These are phyloP conservation scores for Zygosaccharomyces sapae DNA, from an alignment of 1,139 yeast species.

Conservation along the genomic window DNA sequence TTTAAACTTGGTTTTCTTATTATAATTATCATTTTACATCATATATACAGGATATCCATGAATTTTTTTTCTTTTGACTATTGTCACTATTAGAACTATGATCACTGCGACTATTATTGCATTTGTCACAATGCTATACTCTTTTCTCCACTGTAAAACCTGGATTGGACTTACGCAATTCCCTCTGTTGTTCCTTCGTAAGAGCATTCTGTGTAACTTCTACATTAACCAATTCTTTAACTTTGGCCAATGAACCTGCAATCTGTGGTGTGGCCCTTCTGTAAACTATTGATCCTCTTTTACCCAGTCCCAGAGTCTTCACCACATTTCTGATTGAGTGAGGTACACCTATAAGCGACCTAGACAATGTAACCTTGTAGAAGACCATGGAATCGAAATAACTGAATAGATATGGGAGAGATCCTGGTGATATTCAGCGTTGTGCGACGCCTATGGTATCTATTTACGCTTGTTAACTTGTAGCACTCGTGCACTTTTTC, in stretches of 20 bases:
- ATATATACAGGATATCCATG: slow-evolving; percentile 5
- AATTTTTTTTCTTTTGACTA: not conserved
- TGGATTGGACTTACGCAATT: slow-evolving; percentile 54
- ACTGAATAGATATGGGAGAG: not conserved
- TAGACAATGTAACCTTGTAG: slow-evolving; percentile 68
- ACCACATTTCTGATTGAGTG: slow-evolving; percentile 61
- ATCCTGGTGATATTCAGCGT: not conserved
- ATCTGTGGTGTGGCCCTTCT: slow-evolving; percentile 70
- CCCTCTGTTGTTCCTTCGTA: slow-evolving; percentile 49
- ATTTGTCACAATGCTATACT: slow-evolving; percentile 8
- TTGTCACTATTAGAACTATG: too few species aligned
- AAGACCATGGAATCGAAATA: slow-evolving; percentile 33
- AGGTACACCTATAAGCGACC: slow-evolving; percentile 86
- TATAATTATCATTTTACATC: not conserved
- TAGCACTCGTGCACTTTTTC: slow-evolving; percentile 38
- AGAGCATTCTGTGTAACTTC: slow-evolving; percentile 60
- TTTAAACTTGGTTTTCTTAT: not conserved
- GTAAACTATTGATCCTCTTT: slow-evolving; percentile 70
- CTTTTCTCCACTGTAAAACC: slow-evolving; percentile 52
- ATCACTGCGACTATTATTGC: too few species aligned
- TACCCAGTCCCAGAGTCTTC: slow-evolving; percentile 67
- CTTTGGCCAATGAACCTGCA: slow-evolving; percentile 79
- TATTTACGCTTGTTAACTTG: too few species aligned
- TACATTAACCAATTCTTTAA: slow-evolving; percentile 86
- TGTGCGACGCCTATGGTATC: too few species aligned